Percentiles rank a stretch among this genome's conserved stretches.
Evolutionary conservation across 1,284 basidiomycete genomes (phyloP).

Genomic region (Spongispora temasekensis): DNA sequence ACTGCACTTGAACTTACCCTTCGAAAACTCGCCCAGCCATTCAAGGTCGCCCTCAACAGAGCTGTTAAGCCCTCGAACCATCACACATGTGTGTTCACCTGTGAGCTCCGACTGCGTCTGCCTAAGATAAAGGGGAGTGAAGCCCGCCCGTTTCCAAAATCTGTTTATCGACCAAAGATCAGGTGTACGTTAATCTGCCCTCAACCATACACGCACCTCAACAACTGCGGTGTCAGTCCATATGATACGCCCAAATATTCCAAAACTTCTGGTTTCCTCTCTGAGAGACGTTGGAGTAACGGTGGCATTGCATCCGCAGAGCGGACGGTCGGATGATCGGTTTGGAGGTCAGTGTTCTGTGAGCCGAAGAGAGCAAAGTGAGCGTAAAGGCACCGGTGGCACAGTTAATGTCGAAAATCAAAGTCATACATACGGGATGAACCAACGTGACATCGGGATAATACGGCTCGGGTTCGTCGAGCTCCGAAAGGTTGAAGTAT

Average conservation of each 20-base stretch:
- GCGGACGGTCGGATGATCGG: conserved; percentile 77
- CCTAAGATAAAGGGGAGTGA: conserved; percentile 89
- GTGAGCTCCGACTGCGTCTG: conserved; percentile 96
- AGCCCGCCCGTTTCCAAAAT: conserved; percentile 97
- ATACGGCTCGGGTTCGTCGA: conserved; percentile 45
- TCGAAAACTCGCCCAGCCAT: conserved; percentile 91
- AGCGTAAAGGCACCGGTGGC: background rate
- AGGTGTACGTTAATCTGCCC: background rate
- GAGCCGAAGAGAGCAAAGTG: background rate
- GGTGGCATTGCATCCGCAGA: conserved; percentile 86
- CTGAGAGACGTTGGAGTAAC: conserved; percentile 87
- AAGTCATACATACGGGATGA: conserved; percentile 52
- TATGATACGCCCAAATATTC: conserved; percentile 98
- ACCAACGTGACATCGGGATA: conserved; percentile 66
- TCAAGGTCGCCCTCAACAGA: conserved; percentile 62
- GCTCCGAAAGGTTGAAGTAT: conserved; percentile 87
- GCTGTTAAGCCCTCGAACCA: conserved; percentile 81
- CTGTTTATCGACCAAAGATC: conserved; percentile 38
- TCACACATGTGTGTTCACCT: conserved; percentile 95
- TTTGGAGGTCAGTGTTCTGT: conserved; percentile 58
- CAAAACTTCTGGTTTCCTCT: conserved; percentile 86
- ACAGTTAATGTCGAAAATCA: background rate
- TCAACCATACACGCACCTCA: conserved; percentile 50
- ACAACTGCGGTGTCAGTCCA: conserved; percentile 86
- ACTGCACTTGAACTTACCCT: conserved; percentile 54